These are phyloP conservation scores for Zygnema cylindricum DNA, from an alignment of 139 green algal species.

Conservation along the genomic window DNA sequence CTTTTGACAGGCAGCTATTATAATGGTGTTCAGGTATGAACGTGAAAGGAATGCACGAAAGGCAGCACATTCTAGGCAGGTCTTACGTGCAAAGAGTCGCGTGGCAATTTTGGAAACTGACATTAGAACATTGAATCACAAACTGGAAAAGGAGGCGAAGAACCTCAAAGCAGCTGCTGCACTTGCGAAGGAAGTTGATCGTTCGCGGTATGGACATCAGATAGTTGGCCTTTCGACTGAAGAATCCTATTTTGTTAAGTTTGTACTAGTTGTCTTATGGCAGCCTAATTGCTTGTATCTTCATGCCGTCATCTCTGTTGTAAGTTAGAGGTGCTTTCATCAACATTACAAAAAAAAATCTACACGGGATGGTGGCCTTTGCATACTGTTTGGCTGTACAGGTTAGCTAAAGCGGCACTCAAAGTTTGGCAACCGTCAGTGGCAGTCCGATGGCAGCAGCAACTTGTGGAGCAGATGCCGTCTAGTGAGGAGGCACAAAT, in stretches of 20 bases:
- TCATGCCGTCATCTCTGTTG: no score
- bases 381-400: no score
- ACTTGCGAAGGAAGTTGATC: neutral
- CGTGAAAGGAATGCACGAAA: neutral
- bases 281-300: no score
- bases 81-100: neutral
- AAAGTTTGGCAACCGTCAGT: neutral
- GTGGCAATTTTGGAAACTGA: neutral
- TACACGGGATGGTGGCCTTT: no score
- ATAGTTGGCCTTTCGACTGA: no score
- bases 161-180: neutral
- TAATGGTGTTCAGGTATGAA: neutral
- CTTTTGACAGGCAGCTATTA: no score
- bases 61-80: neutral
- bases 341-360: no score
- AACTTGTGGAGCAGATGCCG: neutral
- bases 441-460: neutral
- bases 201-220: neutral
- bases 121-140: neutral
- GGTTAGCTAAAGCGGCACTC: neutral
- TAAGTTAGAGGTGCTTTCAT: no score
- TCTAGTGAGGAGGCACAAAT: neutral
- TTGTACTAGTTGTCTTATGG: no score
- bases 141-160: neutral
- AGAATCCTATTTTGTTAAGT: no score